Evolutionary conservation across 139 green algal species (phyloP), one percentile per base, ranked within the genome.

Genomic region (Chlamydomonas sp.): DNA sequence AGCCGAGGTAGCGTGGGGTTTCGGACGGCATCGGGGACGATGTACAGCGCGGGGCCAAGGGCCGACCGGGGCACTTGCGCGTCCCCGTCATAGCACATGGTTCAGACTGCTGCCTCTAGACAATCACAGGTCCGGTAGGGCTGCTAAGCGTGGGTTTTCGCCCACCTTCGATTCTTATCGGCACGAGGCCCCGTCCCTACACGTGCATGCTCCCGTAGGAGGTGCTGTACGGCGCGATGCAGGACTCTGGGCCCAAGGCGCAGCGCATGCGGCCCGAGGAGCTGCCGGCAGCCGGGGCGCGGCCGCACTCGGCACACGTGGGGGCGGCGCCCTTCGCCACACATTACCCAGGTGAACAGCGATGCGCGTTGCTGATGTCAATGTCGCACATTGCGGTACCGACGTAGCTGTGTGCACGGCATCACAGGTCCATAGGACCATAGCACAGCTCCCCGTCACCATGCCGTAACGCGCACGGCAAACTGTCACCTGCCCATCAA

Each of bases 241-340:
- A 69, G 76, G 84, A 88, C 49, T 83, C 75, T 57, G 84, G 75
- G 8, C 84, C 84, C 7, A 61, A 49, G 75, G 20, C 57, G 75
- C 84, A 86, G 60, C 79, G 89, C 49, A 5, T 81, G 74, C 58
- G 64, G 3, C 90, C 90, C 57, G 90, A 91, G 73, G 58, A 77
- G 74, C 61, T 91, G 69, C 90, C 90, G 57, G 74, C 87, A 15
- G 90, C 90, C 3, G 90, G 90, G 2, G 76, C 5, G 17, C 67
- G 87, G n/a, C 84, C 73, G 1, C 69, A 18, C 7, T 83, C 84
- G 75, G 84, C 75, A 6, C 75, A 88, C 9, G 57, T 57, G 64
- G 75, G 84, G 1, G 84, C 31, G 31, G 31, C 84, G 8, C 84
- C 84, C 16, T 88, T 83, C 58, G 84, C 84, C 17, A 88, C 84